These are phyloP conservation scores for Neurospora discreta DNA, from an alignment of 495 filamentous ascomycete genomes.

Conservation along the genomic window DNA sequence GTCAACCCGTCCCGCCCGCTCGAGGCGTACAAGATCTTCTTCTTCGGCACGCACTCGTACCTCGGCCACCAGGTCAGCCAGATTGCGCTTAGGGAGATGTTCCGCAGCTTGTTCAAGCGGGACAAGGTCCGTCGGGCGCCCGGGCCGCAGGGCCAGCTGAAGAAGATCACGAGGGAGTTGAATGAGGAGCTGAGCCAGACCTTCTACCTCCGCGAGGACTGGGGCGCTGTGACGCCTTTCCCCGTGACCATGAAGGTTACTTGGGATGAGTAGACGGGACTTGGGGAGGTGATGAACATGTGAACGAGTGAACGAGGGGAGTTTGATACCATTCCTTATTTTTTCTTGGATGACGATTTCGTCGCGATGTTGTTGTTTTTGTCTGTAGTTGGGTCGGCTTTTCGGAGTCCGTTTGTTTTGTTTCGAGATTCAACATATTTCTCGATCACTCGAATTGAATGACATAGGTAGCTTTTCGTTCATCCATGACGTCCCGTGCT, in stretches of 20 bases:
- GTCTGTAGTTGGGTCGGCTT: neutral
- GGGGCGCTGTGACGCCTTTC: conserved; percentile 60
- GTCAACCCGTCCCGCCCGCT: conserved; percentile 58
- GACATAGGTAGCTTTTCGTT: too few relatives aligned
- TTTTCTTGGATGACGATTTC: neutral
- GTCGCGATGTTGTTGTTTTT: neutral
- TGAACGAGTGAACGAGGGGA: neutral
- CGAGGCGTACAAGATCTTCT: conserved; percentile 58
- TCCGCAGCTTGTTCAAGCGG: conserved; percentile 52
- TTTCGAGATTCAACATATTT: neutral
- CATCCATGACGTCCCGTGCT: too few relatives aligned
- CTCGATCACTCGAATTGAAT: neutral
- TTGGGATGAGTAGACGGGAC: conserved; percentile 27
- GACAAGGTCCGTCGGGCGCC: conserved; percentile 55
- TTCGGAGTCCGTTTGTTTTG: neutral
- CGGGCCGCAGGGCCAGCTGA: conserved; percentile 60
- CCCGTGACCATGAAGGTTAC: conserved; percentile 55
- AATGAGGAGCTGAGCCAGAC: conserved; percentile 49
- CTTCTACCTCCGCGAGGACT: conserved; percentile 65
- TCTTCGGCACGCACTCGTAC: conserved; percentile 48
- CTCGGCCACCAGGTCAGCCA: conserved; percentile 51
- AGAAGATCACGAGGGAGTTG: conserved; percentile 53
- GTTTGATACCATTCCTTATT: neutral
- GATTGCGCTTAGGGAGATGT: conserved; percentile 56
- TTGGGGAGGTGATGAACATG: neutral